Conservation (phyloP, 345 rosid genomes). For the Boechera stricta region DNA sequence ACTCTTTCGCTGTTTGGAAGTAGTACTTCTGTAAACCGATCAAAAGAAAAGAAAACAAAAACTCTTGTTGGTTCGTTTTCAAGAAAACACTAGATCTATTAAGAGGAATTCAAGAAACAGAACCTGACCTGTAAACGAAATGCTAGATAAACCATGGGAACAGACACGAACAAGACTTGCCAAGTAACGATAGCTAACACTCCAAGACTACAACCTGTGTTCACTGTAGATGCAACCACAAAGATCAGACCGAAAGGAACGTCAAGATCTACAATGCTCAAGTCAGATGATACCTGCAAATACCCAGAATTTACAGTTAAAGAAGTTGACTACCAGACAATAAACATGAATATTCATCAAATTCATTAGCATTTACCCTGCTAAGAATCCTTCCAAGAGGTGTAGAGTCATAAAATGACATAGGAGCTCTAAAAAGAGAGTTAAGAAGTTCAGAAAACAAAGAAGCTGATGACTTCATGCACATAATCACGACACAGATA, state of each 20-base stretch:
- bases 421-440: slow-evolving; percentile 80
- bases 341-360: slow-evolving; percentile 16
- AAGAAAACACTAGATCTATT: neutral
- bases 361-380: slow-evolving; percentile 49
- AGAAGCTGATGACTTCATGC: slow-evolving; percentile 67
- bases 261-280: slow-evolving; percentile 91
- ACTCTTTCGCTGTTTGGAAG: slow-evolving; percentile 80
- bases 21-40: slow-evolving; percentile 67
- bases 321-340: neutral
- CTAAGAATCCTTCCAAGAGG: slow-evolving; percentile 84
- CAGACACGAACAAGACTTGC: slow-evolving; percentile 84
- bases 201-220: slow-evolving; percentile 71
- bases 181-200: slow-evolving; percentile 83
- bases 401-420: slow-evolving; percentile 91
- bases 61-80: neutral
- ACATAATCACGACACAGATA: slow-evolving; percentile 55
- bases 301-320: neutral
- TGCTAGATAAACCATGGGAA: slow-evolving; percentile 72
- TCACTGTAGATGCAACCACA: slow-evolving; percentile 66
- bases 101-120: slow-evolving; percentile 2
- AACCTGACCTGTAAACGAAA: slow-evolving; percentile 75
- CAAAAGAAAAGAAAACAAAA: neutral
- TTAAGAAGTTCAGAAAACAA: slow-evolving; percentile 69
- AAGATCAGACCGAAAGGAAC: slow-evolving; percentile 71
- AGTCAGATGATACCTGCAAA: slow-evolving; percentile 75